Percentiles rank a stretch among this genome's conserved stretches.
Evolutionary conservation across 169 alveolate species (phyloP).

Genomic region (Cryptosporidium ryanae): DNA sequence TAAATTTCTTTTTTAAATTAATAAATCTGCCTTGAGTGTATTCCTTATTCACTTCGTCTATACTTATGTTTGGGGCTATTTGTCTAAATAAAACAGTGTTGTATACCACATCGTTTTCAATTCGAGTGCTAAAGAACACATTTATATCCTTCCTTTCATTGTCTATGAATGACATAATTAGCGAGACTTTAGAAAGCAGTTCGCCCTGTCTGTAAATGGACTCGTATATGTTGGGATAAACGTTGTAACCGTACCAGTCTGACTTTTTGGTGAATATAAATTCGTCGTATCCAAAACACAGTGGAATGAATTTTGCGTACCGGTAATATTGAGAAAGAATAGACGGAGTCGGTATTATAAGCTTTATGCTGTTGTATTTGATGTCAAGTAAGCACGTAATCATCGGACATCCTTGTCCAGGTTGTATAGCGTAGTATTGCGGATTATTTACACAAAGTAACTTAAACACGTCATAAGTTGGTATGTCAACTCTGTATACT

Average conservation of each 20-base stretch:
- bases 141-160: constrained; percentile 41
- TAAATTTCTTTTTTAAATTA: constrained; percentile 36
- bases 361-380: constrained; percentile 22
- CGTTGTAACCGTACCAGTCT: constrained; percentile 70
- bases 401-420: constrained; percentile 24
- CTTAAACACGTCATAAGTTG: constrained; percentile 24
- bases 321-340: constrained; percentile 6
- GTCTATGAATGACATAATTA: constrained; percentile 23
- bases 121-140: constrained; percentile 16
- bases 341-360: constrained; percentile 65
- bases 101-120: constrained; percentile 25
- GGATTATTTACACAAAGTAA: constrained; percentile 53
- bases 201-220: constrained; percentile 57
- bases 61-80: constrained; percentile 44
- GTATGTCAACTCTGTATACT: constrained; percentile 63
- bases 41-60: constrained; percentile 38
- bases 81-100: constrained; percentile 40
- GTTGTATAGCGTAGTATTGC: background rate
- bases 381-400: constrained; percentile 52
- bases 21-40: constrained; percentile 12
- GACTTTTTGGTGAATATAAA: constrained; percentile 51
- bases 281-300: constrained; percentile 53
- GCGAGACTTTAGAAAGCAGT: constrained; percentile 25
- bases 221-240: constrained; percentile 28
- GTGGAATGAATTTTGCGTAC: constrained; percentile 31